Percentiles rank a stretch among this genome's conserved stretches.
phyloP scores from a whole-genome alignment of 306 rosid genomes.

The Vicia sativa region DNA sequence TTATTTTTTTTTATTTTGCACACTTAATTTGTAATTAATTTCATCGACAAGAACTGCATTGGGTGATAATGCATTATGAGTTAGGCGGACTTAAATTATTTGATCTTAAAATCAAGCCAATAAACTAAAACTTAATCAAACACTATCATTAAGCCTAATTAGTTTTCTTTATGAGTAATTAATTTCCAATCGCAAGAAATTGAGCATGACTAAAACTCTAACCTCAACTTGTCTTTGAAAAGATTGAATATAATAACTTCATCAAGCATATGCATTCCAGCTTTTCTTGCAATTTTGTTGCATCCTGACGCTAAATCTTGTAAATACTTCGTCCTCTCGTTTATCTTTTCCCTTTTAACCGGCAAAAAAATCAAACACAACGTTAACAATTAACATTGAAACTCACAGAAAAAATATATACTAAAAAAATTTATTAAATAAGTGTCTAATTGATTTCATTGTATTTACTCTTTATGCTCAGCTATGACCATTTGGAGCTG shows the following conservation, averaged over 20 bases:
- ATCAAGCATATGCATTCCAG: slow-evolving; percentile 83
- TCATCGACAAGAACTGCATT: slow-evolving; percentile 89
- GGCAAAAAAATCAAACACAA: slow-evolving; percentile 2
- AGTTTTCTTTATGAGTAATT: too few species aligned
- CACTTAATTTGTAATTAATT: too few species aligned
- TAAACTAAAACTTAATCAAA: not conserved
- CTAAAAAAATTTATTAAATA: too few species aligned
- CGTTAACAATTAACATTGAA: too few species aligned
- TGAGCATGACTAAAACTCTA: slow-evolving; percentile 36
- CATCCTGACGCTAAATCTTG: slow-evolving; percentile 47
- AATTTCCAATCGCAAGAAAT: not conserved
- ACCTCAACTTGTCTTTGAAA: slow-evolving; percentile 92
- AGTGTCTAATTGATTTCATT: too few species aligned
- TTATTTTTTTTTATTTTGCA: too few species aligned
- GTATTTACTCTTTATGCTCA: too few species aligned
- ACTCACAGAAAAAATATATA: too few species aligned
- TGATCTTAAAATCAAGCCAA: not conserved
- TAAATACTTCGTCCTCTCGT: slow-evolving; percentile 90
- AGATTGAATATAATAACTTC: slow-evolving; percentile 90
- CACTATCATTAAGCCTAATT: not conserved
- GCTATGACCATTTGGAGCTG: too few species aligned
- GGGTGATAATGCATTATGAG: slow-evolving; percentile 12
- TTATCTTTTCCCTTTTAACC: slow-evolving; percentile 91
- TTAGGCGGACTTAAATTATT: not conserved
- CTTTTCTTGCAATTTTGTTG: slow-evolving; percentile 52